phyloP scores from a whole-genome alignment of 306 rosid species.

The Phaseolus lunatus region DNA sequence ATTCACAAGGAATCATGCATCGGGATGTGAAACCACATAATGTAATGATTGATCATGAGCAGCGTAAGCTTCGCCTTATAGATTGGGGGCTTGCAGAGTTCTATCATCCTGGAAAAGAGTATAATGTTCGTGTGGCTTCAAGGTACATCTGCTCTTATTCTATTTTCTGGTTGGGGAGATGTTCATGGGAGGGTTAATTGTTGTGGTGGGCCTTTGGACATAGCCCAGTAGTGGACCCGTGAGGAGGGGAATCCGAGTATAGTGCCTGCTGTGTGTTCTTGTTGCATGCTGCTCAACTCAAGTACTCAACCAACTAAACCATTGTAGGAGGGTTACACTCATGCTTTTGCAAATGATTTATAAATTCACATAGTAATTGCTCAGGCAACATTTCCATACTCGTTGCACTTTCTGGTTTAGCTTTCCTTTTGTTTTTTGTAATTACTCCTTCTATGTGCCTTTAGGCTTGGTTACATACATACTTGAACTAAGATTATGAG shows the following conservation, averaged over 20 bases:
- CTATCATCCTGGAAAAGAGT: conserved; percentile 65
- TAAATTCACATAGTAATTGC: conserved; percentile 6
- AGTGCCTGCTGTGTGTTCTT: too few species aligned
- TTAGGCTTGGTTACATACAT: conserved; percentile 14
- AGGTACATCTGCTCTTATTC: conserved; percentile 47
- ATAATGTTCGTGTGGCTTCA: conserved; percentile 69
- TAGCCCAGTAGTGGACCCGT: too few species aligned
- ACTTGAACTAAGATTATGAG: conserved; percentile 12
- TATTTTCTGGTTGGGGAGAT: neutral
- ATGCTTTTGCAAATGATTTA: conserved; percentile 16
- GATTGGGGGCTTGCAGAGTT: conserved; percentile 69
- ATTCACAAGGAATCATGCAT: conserved; percentile 72
- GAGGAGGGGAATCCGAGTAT: too few species aligned
- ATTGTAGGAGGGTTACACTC: neutral
- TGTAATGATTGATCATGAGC: conserved; percentile 72
- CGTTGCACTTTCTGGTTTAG: neutral
- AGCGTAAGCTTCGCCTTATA: conserved; percentile 68
- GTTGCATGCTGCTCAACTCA: neutral
- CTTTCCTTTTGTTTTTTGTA: conserved; percentile 29
- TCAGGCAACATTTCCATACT: neutral
- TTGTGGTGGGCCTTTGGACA: neutral
- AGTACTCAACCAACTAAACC: conserved; percentile 2
- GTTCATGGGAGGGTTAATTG: neutral
- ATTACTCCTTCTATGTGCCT: conserved; percentile 7
- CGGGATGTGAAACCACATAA: conserved; percentile 73